Evolutionary conservation across 2,329 filamentous ascomycete genomes (phyloP), one percentile per base, ranked within the genome.

Genomic region (Colletotrichum somersetense): DNA sequence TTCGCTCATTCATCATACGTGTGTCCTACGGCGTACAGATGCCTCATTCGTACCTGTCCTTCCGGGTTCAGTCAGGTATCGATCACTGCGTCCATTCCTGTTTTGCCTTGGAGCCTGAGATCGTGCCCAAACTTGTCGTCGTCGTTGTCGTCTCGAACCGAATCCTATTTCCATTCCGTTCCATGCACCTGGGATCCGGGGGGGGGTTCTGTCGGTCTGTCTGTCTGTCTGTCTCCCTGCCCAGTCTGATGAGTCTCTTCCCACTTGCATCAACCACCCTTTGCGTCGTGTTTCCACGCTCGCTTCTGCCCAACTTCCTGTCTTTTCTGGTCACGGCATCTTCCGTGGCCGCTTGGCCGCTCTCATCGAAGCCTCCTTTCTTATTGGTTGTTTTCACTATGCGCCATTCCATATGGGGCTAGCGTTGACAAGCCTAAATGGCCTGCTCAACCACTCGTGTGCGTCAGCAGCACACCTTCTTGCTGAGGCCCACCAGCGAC

Each of bases 381-480:
- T 67, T 18, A 71, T 67, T 67, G 68, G 68, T 8, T 12, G 2
- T 5, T 26, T 20, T 14, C 5, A 16, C 18, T 26, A 20, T 5
- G 42, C 26, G 20, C 35, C 30, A 62, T 40, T 42, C 33, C 18
- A 40, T 56, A 44, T 2, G 0, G 40, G 33, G 52, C 57, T 67
- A 71, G 68, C 23, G 6, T 14, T 11, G 42, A 57, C 50, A 71
- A 71, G 68, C 42, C 64, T 56, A 58, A 67, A 67, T 52, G 56
- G 8, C 40, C 56, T 50, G 50, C 59, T 53, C 42, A 62, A 71
- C 68, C 68, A 71, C 50, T 71, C 50, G 42, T 67, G 50, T 52
- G 64, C 64, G 48, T 42, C 63, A 62, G 57, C 68, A 71, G 44
- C 57, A 71, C 68, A 71, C 68, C 68, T 65, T 59, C 64, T 67